These are phyloP conservation scores for Aspergillus piperis DNA, from an alignment of 2,329 filamentous ascomycete species.

Conservation along the genomic window DNA sequence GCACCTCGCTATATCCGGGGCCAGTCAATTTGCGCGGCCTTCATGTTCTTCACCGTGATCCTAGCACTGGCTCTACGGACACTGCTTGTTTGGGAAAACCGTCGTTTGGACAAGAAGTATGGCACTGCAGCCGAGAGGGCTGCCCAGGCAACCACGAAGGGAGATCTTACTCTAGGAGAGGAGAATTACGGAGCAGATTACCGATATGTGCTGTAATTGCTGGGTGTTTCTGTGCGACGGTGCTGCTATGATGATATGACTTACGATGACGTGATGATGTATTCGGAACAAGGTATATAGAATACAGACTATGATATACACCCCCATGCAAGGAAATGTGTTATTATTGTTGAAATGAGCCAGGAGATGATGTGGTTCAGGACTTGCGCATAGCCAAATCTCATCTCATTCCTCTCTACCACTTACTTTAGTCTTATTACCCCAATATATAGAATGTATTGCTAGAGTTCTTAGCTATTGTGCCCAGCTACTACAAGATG, in stretches of 20 bases:
- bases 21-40: constrained; percentile 60
- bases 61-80: constrained; percentile 57
- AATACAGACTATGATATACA: neutral
- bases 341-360: too few species aligned
- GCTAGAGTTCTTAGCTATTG: too few species aligned
- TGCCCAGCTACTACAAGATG: too few species aligned
- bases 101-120: constrained; percentile 56
- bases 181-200: constrained; percentile 45
- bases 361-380: too few species aligned
- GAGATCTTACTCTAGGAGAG: constrained; percentile 29
- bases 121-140: constrained; percentile 31
- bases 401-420: neutral
- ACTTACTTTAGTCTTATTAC: neutral
- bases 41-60: constrained; percentile 62
- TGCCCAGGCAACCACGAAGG: constrained; percentile 12
- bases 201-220: constrained; percentile 38
- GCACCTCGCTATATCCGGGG: constrained; percentile 56
- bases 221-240: neutral
- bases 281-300: neutral
- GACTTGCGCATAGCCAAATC: neutral
- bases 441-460: too few species aligned
- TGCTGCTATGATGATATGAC: neutral
- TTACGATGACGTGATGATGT: neutral
- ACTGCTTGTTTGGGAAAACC: constrained; percentile 62
- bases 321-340: too few species aligned